Base-by-base conservation (phyloP, 257 asterid species). In the Nicotiana benthamiana region DNA sequence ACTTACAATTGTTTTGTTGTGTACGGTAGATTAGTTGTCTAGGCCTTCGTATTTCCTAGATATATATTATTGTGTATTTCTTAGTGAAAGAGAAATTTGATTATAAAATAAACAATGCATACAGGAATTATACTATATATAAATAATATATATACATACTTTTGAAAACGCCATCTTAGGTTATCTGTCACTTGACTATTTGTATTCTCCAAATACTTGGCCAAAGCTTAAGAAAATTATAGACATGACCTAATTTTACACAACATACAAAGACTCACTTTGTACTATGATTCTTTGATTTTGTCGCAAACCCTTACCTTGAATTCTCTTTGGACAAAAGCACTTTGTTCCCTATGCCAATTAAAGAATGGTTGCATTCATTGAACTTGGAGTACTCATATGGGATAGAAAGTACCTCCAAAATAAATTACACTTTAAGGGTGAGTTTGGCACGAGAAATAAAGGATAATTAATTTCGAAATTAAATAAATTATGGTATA, bases 121-220 rank as follows among this genome's bases (percentile, higher is more conserved):
- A 30, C 34, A 30, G 34, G 34, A 30, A 30, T 30, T 30, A 30
- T 30, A 30, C 34, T 30, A 30, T 30, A 30, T 30, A 30, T 30
- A 30, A 4, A 30, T 56, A 54, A 57, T 57, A 17, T 75, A 80
- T 52, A 60, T 68, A 61, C 70, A 22, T 3, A 53, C 59, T 22
- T 61, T 22, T 30, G 75, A 81, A 79, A 82, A 83, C 10, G 85
- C 57, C 91, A 85, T 83, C 88, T 86, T 86, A 83, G 86, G 84
- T 90, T 76, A 83, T 82, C 86, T 82, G 83, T 75, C 52, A 12
- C 40, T 12, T 0, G 75, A 28, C 46, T 80, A 81, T 62, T 84
- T 70, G 81, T 63, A 80, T 67, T 4, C 0, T 30, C 34, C 34
- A 4, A 28, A 27, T 63, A 59, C 12, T 63, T 70, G 66, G 43